Evolutionary conservation across 2,329 filamentous ascomycete genomes (phyloP).

Genomic region (Talaromyces sp.): DNA sequence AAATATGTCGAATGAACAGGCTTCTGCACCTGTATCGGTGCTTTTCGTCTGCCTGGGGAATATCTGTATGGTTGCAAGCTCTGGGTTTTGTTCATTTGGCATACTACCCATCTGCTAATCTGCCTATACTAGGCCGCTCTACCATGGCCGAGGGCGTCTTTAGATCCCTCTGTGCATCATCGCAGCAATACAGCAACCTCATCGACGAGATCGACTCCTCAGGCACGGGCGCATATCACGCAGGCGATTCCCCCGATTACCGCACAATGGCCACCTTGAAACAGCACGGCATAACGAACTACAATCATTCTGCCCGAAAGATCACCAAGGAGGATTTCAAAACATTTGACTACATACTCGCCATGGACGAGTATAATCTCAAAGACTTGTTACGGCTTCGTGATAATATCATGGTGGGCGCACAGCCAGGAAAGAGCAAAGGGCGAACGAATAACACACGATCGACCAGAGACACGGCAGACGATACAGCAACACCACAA

Average conservation of each 20-base stretch:
- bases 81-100: neutral
- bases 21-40: slow-evolving; percentile 56
- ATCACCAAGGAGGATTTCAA: slow-evolving; percentile 71
- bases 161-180: slow-evolving; percentile 53
- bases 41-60: slow-evolving; percentile 97
- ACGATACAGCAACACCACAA: slow-evolving; percentile 32
- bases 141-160: slow-evolving; percentile 98
- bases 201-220: slow-evolving; percentile 77
- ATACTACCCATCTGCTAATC: neutral
- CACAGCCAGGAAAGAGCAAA: neutral
- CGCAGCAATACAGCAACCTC: slow-evolving; percentile 55
- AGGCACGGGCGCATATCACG: slow-evolving; percentile 86
- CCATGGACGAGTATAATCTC: slow-evolving; percentile 86
- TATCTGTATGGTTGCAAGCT: slow-evolving; percentile 68
- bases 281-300: slow-evolving; percentile 70
- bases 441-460: slow-evolving; percentile 22
- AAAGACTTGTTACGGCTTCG: slow-evolving; percentile 62
- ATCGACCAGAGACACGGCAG: neutral
- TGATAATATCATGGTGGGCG: slow-evolving; percentile 38
- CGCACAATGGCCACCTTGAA: slow-evolving; percentile 77
- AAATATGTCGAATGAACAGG: slow-evolving; percentile 2
- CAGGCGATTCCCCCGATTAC: slow-evolving; percentile 69
- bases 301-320: slow-evolving; percentile 72
- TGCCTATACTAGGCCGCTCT: slow-evolving; percentile 55
- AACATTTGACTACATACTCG: slow-evolving; percentile 87